Conservation (phyloP, 768 basidiomycete genomes). For the Sarcomyxa edulis region DNA sequence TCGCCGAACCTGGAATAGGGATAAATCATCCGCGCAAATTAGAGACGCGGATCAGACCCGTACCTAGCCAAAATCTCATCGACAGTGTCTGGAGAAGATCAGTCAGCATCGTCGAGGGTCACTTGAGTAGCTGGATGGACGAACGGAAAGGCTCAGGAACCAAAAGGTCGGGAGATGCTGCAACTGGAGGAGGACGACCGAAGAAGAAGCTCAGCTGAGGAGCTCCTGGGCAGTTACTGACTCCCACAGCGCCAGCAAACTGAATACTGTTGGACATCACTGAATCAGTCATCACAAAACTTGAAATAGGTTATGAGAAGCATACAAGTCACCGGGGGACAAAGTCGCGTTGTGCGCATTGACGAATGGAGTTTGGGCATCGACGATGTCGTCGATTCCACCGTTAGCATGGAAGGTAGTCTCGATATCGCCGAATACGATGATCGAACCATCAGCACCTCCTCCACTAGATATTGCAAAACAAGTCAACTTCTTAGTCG, state of each 20-base stretch:
- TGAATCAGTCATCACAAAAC: not conserved
- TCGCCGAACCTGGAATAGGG: constrained; percentile 27
- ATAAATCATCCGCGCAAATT: constrained; percentile 26
- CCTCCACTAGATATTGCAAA: constrained; percentile 24
- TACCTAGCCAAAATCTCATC: not conserved
- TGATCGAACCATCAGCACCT: constrained; percentile 46
- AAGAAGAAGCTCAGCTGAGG: constrained; percentile 34
- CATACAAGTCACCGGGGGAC: constrained; percentile 42
- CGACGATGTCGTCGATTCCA: constrained; percentile 38
- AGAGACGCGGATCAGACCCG: not conserved
- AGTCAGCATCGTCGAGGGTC: not conserved
- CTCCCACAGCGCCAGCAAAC: constrained; percentile 40
- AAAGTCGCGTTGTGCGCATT: constrained; percentile 29
- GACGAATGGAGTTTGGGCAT: constrained; percentile 27
- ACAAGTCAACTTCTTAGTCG: not conserved
- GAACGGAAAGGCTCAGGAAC: constrained; percentile 23
- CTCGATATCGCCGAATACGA: constrained; percentile 38
- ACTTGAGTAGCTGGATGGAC: too few species aligned
- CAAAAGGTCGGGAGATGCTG: constrained; percentile 22
- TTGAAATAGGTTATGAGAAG: not conserved
- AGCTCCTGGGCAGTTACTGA: constrained; percentile 38
- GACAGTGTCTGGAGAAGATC: constrained; percentile 1
- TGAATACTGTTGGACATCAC: constrained; percentile 27
- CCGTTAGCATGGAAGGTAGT: constrained; percentile 35
- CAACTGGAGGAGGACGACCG: constrained; percentile 28